A percentile compares a stretch with the other conserved stretches of the same genome.
These are phyloP conservation scores for Guadua angustifolia DNA, from an alignment of 176 grass and related monocot species.

Conservation along the genomic window DNA sequence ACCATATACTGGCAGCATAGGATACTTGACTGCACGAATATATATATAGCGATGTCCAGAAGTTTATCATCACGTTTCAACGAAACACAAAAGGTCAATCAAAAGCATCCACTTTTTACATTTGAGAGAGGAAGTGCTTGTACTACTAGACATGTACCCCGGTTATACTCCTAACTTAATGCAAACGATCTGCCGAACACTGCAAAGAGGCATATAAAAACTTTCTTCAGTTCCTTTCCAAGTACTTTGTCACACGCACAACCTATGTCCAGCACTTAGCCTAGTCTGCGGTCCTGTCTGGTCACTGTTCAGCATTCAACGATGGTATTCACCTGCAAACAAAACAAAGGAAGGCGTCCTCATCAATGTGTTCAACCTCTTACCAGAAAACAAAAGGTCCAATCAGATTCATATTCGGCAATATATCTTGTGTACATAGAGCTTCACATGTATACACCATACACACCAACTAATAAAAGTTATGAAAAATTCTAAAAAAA, in stretches of 20 bases:
- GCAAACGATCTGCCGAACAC: neutral
- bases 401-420: neutral
- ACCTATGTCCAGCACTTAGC: neutral
- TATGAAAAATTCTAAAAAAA: no score
- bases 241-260: neutral
- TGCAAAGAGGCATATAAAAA: neutral
- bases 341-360: neutral
- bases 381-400: neutral
- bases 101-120: neutral
- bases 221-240: conserved; percentile 4
- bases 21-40: neutral
- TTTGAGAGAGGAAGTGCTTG: neutral
- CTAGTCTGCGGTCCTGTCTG: neutral
- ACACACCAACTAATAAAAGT: no score
- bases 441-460: no score
- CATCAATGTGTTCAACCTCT: conserved; percentile 4
- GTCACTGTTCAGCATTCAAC: neutral
- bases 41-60: neutral
- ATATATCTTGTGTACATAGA: no score
- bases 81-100: neutral
- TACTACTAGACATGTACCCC: neutral
- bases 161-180: neutral
- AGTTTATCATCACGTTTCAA: neutral
- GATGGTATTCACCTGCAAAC: conserved; percentile 41
- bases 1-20: neutral